Percentiles rank a stretch among this genome's conserved stretches.
Conservation (phyloP, 2,329 filamentous ascomycete genomes). For the Thermothelomyces thermophilus region DNA sequence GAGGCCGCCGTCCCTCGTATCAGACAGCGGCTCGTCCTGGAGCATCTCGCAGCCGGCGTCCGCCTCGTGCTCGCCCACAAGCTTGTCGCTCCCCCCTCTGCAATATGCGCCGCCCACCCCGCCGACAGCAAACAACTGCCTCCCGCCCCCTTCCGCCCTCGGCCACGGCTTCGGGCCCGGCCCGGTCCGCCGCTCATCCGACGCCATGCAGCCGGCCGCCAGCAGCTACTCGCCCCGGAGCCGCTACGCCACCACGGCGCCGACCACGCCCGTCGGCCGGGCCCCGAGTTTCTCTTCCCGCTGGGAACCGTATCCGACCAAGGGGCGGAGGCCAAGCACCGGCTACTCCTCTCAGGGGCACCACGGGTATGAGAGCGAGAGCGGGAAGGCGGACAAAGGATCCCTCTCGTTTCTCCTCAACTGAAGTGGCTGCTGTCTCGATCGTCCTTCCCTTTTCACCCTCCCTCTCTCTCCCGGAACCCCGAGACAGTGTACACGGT, state of each 20-base stretch:
- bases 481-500: not conserved
- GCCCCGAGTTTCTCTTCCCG: conserved; percentile 1
- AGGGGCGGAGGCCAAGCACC: conserved; percentile 5
- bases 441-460: not conserved
- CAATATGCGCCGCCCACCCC: conserved; percentile 4
- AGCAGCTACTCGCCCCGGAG: conserved; percentile 2
- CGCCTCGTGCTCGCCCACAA: conserved; percentile 5
- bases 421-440: not conserved
- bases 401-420: conserved; percentile 13
- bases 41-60: conserved; percentile 7
- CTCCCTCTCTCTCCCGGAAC: not conserved
- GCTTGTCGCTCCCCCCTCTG: conserved; percentile 3
- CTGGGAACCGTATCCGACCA: conserved; percentile 10
- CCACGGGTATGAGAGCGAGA: not conserved
- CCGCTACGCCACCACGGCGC: conserved; percentile 4
- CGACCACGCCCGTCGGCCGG: conserved; percentile 5
- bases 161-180: not conserved
- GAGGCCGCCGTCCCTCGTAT: conserved; percentile 11
- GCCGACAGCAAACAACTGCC: not conserved
- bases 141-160: not conserved
- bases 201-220: not conserved
- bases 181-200: conserved; percentile 8
- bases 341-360: not conserved
- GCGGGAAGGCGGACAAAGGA: conserved; percentile 1
- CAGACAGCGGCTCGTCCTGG: conserved; percentile 11